A percentile compares a stretch with the other conserved stretches of the same genome.
Evolutionary conservation across 2,329 filamentous ascomycete genomes (phyloP).

Genomic region (Lasiodiplodia hormozganensis): DNA sequence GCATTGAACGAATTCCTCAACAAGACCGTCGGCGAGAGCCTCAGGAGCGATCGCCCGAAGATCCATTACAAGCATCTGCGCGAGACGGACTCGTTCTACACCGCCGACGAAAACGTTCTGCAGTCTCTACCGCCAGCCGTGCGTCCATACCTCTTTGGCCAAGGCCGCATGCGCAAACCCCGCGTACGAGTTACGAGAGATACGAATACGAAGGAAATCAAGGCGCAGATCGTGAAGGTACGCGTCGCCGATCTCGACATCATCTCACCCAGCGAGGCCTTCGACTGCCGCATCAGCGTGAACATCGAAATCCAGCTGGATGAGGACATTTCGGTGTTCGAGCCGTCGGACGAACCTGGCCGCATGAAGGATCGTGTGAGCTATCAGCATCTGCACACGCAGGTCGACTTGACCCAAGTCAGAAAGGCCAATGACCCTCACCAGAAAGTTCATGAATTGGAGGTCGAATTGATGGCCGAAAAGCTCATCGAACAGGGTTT

Average conservation of each 20-base stretch:
- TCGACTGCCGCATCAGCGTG: slow-evolving; percentile 93
- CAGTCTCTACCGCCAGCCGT: slow-evolving; percentile 56
- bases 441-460: slow-evolving; percentile 79
- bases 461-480: slow-evolving; percentile 74
- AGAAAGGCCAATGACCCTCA: slow-evolving; percentile 57
- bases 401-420: slow-evolving; percentile 93
- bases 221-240: slow-evolving; percentile 89
- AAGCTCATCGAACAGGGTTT: slow-evolving; percentile 71
- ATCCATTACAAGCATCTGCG: slow-evolving; percentile 83
- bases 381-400: slow-evolving; percentile 83
- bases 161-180: slow-evolving; percentile 32
- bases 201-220: slow-evolving; percentile 70
- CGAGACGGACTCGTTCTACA: slow-evolving; percentile 81
- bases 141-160: slow-evolving; percentile 38
- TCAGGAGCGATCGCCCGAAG: slow-evolving; percentile 59
- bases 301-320: slow-evolving; percentile 89
- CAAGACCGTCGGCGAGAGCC: slow-evolving; percentile 62
- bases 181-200: slow-evolving; percentile 70
- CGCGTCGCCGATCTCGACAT: slow-evolving; percentile 90
- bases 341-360: slow-evolving; percentile 55
- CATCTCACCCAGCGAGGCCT: slow-evolving; percentile 74
- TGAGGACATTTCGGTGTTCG: slow-evolving; percentile 55
- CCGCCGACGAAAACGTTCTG: slow-evolving; percentile 34
- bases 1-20: slow-evolving; percentile 87
- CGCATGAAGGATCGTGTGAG: slow-evolving; percentile 89